Percentiles rank a stretch among this genome's conserved stretches.
Evolutionary conservation across 257 asterid genomes (phyloP).

Genomic region (Marsdenia floribunda): DNA sequence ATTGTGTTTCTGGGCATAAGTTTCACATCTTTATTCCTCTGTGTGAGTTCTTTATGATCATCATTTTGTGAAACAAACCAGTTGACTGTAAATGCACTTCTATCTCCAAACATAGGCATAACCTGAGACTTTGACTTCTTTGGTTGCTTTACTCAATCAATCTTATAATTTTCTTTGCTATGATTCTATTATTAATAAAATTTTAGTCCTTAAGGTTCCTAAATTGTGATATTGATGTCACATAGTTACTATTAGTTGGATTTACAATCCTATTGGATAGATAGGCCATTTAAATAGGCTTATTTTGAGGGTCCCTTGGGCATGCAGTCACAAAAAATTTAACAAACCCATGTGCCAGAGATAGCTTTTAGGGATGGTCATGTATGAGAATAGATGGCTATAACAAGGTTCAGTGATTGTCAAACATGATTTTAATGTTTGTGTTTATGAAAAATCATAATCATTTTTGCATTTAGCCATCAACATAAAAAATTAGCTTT

Average conservation of each 20-base stretch:
- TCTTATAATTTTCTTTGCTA: not conserved
- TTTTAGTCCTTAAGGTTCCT: not conserved
- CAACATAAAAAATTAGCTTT: too few relatives aligned
- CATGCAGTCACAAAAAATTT: not conserved
- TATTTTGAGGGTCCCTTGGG: not conserved
- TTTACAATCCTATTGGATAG: not conserved
- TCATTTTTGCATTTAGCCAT: too few relatives aligned
- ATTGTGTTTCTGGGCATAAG: not conserved
- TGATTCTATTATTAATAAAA: not conserved
- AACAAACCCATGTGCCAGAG: not conserved
- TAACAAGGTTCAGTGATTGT: not conserved
- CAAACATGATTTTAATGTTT: too few relatives aligned
- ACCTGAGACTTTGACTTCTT: not conserved
- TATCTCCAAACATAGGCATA: not conserved
- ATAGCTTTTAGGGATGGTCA: not conserved
- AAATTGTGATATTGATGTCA: not conserved
- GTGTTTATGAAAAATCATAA: too few relatives aligned
- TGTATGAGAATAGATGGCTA: not conserved
- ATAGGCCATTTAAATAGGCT: not conserved
- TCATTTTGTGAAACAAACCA: not conserved
- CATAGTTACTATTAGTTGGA: not conserved
- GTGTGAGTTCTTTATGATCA: not conserved
- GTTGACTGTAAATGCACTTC: not conserved
- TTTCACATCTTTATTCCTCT: not conserved
- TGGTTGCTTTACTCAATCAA: not conserved